phyloP scores from a whole-genome alignment of 1,284 basidiomycete genomes.

The Apiotrichum domesticum region DNA sequence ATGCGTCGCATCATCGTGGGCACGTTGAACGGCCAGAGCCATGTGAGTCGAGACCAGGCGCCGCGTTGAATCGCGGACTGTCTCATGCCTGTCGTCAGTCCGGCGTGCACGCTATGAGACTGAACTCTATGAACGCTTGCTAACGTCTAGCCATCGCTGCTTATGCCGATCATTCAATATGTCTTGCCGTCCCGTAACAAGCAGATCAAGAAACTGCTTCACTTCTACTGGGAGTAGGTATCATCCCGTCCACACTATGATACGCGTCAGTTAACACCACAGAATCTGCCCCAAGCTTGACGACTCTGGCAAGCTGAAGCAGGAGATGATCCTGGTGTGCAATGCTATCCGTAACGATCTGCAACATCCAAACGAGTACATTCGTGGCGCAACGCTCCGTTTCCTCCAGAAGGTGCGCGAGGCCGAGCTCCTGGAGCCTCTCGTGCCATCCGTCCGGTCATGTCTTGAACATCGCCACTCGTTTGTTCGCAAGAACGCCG shows the following conservation, averaged over 20 bases:
- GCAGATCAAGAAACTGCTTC: slow-evolving; percentile 94
- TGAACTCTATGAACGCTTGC: not conserved
- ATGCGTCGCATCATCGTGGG: slow-evolving; percentile 91
- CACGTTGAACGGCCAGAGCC: slow-evolving; percentile 88
- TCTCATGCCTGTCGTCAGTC: not conserved
- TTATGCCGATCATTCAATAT: slow-evolving; percentile 99
- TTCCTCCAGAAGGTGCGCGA: slow-evolving; percentile 97
- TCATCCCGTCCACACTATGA: not conserved
- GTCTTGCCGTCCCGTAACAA: slow-evolving; percentile 93
- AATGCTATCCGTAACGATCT: slow-evolving; percentile 98
- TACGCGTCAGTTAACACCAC: not conserved
- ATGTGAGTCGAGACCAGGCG: slow-evolving; percentile 42
- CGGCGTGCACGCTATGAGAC: not conserved
- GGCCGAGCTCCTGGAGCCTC: slow-evolving; percentile 88
- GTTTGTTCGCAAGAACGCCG: slow-evolving; percentile 97
- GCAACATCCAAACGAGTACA: slow-evolving; percentile 99
- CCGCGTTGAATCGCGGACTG: not conserved
- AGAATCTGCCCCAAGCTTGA: slow-evolving; percentile 94
- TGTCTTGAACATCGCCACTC: slow-evolving; percentile 98
- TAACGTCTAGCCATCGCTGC: slow-evolving; percentile 62
- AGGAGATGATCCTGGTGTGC: slow-evolving; percentile 99
- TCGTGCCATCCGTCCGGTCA: slow-evolving; percentile 85
- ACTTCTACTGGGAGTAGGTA: slow-evolving; percentile 91
- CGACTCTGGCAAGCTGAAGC: slow-evolving; percentile 94
- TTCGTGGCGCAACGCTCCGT: slow-evolving; percentile 91